A percentile compares a stretch with the other conserved stretches of the same genome.
Conservation (phyloP, 164 flowering plant genomes). For the Stephania yunnanensis region DNA sequence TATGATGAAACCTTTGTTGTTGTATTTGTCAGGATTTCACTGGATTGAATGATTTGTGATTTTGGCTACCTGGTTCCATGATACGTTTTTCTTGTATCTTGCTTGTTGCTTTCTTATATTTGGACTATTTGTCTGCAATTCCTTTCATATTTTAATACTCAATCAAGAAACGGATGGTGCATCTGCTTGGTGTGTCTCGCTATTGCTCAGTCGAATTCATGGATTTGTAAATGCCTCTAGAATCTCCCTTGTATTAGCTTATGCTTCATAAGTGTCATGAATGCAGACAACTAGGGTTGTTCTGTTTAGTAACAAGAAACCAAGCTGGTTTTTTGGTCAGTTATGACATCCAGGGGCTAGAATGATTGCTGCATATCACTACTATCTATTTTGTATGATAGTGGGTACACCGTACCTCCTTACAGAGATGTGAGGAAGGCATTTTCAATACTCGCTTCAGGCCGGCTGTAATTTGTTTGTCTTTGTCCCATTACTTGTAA, state of each 20-base stretch:
- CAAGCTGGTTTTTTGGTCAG: not conserved
- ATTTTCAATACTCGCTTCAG: not conserved
- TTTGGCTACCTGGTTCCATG: not conserved
- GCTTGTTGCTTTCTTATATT: not conserved
- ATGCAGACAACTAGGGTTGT: not conserved
- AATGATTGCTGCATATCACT: not conserved
- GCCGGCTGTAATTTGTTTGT: not conserved
- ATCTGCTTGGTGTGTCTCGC: not conserved
- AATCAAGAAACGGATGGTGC: not conserved
- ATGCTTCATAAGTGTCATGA: not conserved
- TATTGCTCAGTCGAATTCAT: not conserved
- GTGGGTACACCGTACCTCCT: not conserved
- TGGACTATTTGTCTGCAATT: not conserved
- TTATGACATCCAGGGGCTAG: not conserved
- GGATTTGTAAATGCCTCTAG: not conserved
- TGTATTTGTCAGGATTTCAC: not conserved
- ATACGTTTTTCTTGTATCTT: not conserved
- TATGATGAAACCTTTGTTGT: not conserved
- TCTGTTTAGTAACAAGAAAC: no score
- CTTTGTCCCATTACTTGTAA: not conserved
- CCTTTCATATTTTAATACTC: not conserved
- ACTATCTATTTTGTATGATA: not conserved
- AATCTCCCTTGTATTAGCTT: not conserved
- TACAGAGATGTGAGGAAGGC: not conserved
- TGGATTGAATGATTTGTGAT: not conserved